phyloP scores from a whole-genome alignment of 495 filamentous ascomycete species.

The Haplographium delicatum region DNA sequence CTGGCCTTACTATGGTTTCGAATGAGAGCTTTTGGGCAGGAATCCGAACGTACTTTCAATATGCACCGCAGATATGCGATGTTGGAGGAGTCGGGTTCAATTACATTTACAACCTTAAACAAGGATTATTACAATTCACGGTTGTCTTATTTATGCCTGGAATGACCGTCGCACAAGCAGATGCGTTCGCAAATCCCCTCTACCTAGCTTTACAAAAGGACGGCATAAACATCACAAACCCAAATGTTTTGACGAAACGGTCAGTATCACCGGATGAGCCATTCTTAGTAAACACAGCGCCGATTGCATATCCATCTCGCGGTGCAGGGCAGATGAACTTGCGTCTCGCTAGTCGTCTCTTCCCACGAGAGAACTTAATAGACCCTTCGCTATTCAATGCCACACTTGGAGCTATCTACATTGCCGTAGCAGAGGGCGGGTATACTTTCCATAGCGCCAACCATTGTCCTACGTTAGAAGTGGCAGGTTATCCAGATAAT shows the following conservation, averaged over 20 bases:
- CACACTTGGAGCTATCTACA: constrained; percentile 26
- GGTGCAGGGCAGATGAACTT: constrained; percentile 39
- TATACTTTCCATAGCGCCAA: constrained; percentile 35
- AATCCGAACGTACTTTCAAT: background rate
- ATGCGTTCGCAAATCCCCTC: background rate
- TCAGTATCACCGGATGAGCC: background rate
- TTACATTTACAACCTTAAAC: background rate
- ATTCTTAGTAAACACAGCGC: background rate
- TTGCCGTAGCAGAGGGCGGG: constrained; percentile 37
- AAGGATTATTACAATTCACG: background rate
- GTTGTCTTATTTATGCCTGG: background rate
- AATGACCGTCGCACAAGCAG: background rate
- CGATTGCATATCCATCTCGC: constrained; percentile 35
- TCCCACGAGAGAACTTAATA: constrained; percentile 44
- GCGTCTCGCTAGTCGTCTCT: constrained; percentile 47
- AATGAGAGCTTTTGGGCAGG: background rate
- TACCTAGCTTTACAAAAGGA: background rate
- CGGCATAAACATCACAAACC: background rate
- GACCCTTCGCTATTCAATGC: constrained; percentile 22
- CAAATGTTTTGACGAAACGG: too few relatives aligned
- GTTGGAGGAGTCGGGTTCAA: background rate
- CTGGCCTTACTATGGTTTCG: background rate
- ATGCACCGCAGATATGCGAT: background rate
- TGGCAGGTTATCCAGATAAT: constrained; percentile 29
- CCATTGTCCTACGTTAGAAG: background rate